Evolutionary conservation across 2,329 filamentous ascomycete species (phyloP), one percentile per base, ranked within the genome.

Genomic region (Dryadomyces sulphureus): DNA sequence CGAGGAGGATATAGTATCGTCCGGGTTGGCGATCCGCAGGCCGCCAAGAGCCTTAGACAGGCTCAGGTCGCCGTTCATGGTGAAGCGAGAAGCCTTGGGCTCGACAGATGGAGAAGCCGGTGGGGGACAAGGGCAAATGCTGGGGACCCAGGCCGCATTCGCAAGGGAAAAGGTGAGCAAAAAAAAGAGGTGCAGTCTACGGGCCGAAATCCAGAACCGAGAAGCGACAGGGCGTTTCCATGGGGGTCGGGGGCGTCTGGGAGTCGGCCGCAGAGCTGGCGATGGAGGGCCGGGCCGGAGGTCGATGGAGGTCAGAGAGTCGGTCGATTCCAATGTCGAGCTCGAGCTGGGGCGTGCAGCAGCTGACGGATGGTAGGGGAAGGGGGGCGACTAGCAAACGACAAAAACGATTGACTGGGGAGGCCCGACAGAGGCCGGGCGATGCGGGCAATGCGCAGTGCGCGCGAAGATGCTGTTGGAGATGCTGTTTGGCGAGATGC

Each of bases 11-110:
- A 43, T 47, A 7, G 40, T 30, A 34, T 92, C 79, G 67, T 95
- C 89, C 46, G 90, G 90, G 64, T 96, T 98, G 57, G 92, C 90
- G 63, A 98, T 96, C 62, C 90, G 86, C 64, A 98, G 72, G 58
- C 90, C 90, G 59, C 92, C 92, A 59, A 96, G 75, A 59, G 87
- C 86, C 68, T 89, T 84, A 60, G 88, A 92, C 54, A 96, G 78
- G 65, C 85, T 94, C 62, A 94, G 69, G 69, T 94, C 88, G 65
- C 85, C 86, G 68, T 88, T 86, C 88, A 95, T 95, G 38, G 42
- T 46, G n/a, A n/a, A 43, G 42, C 35, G 45, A 36, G 42, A 36
- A 34, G 22, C 32, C 41, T 45, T 25, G 35, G 17, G 45, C 14
- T 41, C 16, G 5, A 6, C 5, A 12, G 34, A 36, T 19, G 8